Percentiles rank a stretch among this genome's conserved stretches.
phyloP scores from a whole-genome alignment of 2,329 filamentous ascomycete genomes.

The Apiospora hydei region DNA sequence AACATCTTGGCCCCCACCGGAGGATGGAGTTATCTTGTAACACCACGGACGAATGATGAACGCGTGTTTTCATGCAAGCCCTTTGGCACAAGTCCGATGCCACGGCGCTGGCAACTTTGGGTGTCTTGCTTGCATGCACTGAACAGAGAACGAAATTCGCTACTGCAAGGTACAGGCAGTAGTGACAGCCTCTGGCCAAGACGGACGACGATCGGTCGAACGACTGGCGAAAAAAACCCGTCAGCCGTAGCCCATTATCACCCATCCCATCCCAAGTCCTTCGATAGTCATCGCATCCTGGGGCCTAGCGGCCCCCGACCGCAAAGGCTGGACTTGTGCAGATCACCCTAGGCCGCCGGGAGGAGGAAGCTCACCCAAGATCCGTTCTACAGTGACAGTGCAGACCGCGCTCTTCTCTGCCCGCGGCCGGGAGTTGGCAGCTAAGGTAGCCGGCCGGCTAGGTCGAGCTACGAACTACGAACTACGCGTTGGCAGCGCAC shows the following conservation, averaged over 20 bases:
- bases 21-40: conserved; percentile 10
- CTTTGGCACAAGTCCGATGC: conserved; percentile 17
- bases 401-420: background rate
- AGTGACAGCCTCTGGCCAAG: conserved; percentile 1
- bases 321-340: conserved; percentile 1
- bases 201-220: conserved; percentile 5
- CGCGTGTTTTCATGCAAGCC: conserved; percentile 23
- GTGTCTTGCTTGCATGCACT: conserved; percentile 11
- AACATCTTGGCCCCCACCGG: conserved; percentile 17
- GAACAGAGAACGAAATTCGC: conserved; percentile 1
- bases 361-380: conserved; percentile 5
- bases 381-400: background rate
- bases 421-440: background rate
- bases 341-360: conserved; percentile 9
- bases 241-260: background rate
- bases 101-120: conserved; percentile 13
- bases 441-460: background rate
- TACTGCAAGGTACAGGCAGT: conserved; percentile 24
- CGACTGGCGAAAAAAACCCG: background rate
- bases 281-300: background rate
- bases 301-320: background rate
- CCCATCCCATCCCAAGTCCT: background rate
- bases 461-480: background rate
- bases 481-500: background rate
- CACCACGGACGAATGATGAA: conserved; percentile 21